These are phyloP conservation scores for Fusarium udum DNA, from an alignment of 2,329 filamentous ascomycete genomes.

Conservation along the genomic window DNA sequence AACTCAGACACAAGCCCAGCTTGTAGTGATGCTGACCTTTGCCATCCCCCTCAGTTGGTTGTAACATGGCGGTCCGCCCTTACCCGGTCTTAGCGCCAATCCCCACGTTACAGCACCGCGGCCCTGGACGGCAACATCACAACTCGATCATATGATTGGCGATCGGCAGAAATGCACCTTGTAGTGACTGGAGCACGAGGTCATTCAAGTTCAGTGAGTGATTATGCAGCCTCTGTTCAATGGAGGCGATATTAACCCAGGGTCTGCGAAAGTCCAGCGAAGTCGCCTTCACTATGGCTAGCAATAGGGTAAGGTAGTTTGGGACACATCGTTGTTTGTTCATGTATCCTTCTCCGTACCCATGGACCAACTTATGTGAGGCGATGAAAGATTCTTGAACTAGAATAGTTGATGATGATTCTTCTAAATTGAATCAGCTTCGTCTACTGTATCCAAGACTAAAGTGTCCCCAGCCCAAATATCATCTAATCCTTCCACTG, in stretches of 20 bases:
- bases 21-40: not conserved
- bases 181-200: accelerated
- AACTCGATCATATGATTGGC: not conserved
- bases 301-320: not conserved
- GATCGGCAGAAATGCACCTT: not conserved
- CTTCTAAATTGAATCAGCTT: not conserved
- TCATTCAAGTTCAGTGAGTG: too few relatives aligned
- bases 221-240: too few relatives aligned
- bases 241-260: not conserved
- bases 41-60: not conserved
- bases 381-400: not conserved
- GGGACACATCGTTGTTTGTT: not conserved
- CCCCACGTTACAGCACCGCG: not conserved
- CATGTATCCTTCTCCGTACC: too few relatives aligned
- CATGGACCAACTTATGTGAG: too few relatives aligned
- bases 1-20: not conserved
- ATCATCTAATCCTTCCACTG: conserved; percentile 22
- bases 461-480: not conserved
- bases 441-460: not conserved
- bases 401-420: not conserved
- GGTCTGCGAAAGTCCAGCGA: not conserved
- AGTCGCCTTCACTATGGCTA: not conserved
- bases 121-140: not conserved
- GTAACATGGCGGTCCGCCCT: conserved; percentile 1
- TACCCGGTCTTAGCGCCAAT: not conserved